Evolutionary conservation across 164 flowering plant species (phyloP).

Genomic region (Piper longum): DNA sequence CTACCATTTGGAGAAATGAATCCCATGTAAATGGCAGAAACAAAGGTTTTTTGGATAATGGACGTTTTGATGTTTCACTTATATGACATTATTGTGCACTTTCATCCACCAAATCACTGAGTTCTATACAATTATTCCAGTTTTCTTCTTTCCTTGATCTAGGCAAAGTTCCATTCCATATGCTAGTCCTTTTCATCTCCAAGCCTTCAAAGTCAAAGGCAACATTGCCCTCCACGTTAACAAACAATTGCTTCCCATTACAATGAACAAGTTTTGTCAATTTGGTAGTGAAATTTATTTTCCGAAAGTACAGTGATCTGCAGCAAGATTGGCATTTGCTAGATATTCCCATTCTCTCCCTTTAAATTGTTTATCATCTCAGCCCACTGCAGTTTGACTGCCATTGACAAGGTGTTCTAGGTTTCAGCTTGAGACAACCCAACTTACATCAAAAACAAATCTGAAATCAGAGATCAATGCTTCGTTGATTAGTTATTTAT

Average conservation of each 20-base stretch:
- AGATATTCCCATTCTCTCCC: slow-evolving; percentile 52
- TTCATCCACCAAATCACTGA: slow-evolving; percentile 15
- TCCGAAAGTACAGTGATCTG: slow-evolving; percentile 41
- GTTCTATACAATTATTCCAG: slow-evolving; percentile 23
- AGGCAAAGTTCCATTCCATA: slow-evolving; percentile 26
- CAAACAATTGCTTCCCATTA: slow-evolving; percentile 29
- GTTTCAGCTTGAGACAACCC: slow-evolving; percentile 41
- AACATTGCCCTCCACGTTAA: slow-evolving; percentile 18
- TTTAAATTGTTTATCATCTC: slow-evolving; percentile 5
- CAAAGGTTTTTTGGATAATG: slow-evolving; percentile 11
- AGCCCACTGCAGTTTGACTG: slow-evolving; percentile 6
- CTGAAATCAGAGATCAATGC: slow-evolving; percentile 50
- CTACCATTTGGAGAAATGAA: slow-evolving; percentile 35
- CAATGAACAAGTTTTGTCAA: slow-evolving; percentile 44
- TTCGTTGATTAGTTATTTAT: slow-evolving; percentile 71
- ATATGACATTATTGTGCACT: slow-evolving; percentile 20
- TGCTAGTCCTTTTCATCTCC: slow-evolving; percentile 4
- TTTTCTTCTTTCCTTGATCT: slow-evolving; percentile 24
- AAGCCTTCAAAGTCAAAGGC: slow-evolving; percentile 16
- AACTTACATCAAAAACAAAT: slow-evolving; percentile 83
- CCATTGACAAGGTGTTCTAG: slow-evolving; percentile 15
- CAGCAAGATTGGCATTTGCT: slow-evolving; percentile 50
- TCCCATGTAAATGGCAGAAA: slow-evolving; percentile 52
- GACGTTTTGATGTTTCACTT: slow-evolving; percentile 11
- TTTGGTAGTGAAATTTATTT: slow-evolving; percentile 29